Percentiles rank a stretch among this genome's conserved stretches.
phyloP scores from a whole-genome alignment of 108 stramenopile species.

The Schizochytrium sp. region DNA sequence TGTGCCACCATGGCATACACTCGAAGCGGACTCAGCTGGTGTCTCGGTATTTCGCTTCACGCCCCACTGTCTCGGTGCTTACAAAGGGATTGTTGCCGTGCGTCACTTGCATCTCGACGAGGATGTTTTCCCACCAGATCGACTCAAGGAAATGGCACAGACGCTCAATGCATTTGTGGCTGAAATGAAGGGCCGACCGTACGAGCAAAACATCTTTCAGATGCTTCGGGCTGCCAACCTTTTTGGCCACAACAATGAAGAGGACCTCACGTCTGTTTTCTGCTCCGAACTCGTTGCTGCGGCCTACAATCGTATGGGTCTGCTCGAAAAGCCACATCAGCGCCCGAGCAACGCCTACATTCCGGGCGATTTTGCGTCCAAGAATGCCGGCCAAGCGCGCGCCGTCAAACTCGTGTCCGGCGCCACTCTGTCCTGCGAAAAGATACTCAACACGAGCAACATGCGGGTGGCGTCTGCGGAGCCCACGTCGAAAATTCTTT shows the following conservation, averaged over 20 bases:
- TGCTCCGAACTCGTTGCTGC: conserved; percentile 8
- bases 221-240: neutral
- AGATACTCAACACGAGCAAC: neutral
- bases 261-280: neutral
- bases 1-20: neutral
- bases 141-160: neutral
- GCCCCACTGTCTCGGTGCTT: neutral
- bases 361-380: conserved; percentile 6
- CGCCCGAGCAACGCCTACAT: conserved; percentile 5
- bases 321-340: neutral
- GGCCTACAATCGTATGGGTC: neutral
- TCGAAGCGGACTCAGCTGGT: neutral
- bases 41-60: neutral
- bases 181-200: neutral
- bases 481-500: too few species aligned
- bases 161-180: neutral
- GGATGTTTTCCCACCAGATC: neutral
- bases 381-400: neutral
- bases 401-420: neutral
- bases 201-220: neutral
- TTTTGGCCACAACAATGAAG: neutral
- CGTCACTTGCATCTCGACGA: neutral
- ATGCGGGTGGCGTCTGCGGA: neutral
- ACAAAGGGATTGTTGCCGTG: neutral
- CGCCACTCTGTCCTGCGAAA: neutral